Base-by-base conservation (phyloP, 768 basidiomycete genomes). In the Hypsizygus marmoreus region DNA sequence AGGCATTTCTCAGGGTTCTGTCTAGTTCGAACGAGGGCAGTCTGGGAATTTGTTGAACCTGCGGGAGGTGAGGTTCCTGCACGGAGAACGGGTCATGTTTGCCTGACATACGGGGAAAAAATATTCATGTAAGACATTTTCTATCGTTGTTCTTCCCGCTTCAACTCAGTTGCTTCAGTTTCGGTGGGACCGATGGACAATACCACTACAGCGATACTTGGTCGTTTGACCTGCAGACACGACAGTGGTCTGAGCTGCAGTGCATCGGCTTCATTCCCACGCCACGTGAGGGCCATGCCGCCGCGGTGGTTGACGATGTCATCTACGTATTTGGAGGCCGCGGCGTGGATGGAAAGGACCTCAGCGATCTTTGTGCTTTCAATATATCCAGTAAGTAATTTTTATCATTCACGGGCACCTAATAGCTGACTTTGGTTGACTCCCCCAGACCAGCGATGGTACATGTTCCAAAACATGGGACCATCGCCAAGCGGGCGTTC, bases 391-490 rank as follows among this genome's bases (percentile, higher is more conserved):
- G 95, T 97, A 55, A 61, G 94, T 81, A 34, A n/a, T n/a, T n/a
- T n/a, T n/a, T n/a, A n/a, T n/a, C n/a, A n/a, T n/a, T n/a, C n/a
- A n/a, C n/a, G n/a, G n/a, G n/a, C n/a, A n/a, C n/a, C n/a, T n/a
- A n/a, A n/a, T n/a, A n/a, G n/a, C n/a, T n/a, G n/a, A n/a, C n/a
- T n/a, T n/a, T n/a, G n/a, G n/a, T n/a, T n/a, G n/a, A n/a, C n/a
- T n/a, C n/a, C n/a, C n/a, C n/a, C 62, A 97, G 95, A 94, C 67
- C 91, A 93, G 60, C 79, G 97, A 56, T 99, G 97, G 97, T 99
- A 95, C 70, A 98, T 95, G 92, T 99, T 99, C 74, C 94, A 97
- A 67, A 97, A 97, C 62, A 99, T 99, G 97, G 97, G 97, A 0
- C 95, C 95, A 12, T 81, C 91, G 12, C 97, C 97, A 1, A 85